Evolutionary conservation across 208 protist species (phyloP), one percentile per base, ranked within the genome.

Genomic region (Trichomonas vaginalis): DNA sequence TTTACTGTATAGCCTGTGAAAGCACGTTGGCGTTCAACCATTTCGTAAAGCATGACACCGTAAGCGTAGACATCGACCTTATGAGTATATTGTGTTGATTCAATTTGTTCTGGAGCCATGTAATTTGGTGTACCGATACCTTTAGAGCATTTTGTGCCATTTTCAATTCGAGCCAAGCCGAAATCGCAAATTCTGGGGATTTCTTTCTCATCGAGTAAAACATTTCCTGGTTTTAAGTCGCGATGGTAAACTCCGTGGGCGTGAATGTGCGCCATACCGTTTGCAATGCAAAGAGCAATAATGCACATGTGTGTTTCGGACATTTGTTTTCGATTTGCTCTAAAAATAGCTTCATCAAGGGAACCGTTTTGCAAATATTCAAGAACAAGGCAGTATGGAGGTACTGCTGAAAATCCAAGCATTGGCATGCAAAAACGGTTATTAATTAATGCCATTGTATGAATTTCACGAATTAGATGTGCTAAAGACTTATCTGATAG

Each of bases 101-200:
- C 10, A 48, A 90, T 90, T 48, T 90, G 82, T 90, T 90, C 82
- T 45, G 82, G 82, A n/a, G 82, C 40, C 82, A 90, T 90, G 14
- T 37, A 90, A 90, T 46, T 90, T 2, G 82, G 40, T 23, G 82
- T 90, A 35, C 82, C 82, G 12, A 35, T 80, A 9, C 62, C 62
- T 37, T 80, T 80, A 35, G 12, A n/a, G 32, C 17, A n/a, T 80
- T 80, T 35, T 6, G 17, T 17, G 62, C 62, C 62, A 95, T 96
- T 15, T 9, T 37, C 23, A 6, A 80, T 80, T 80, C 32, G 9
- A n/a, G 23, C 32, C 62, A 80, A 35, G 32, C 62, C 62, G 32
- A 80, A 80, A 35, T 80, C 62, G 32, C 23, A 80, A 80, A 80
- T 80, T n/a, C 32, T 80, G 4, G 62, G 62, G 8, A 80, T 37